phyloP scores from a whole-genome alignment of 169 alveolate genomes.

The Ichthyophthirius multifiliis region DNA sequence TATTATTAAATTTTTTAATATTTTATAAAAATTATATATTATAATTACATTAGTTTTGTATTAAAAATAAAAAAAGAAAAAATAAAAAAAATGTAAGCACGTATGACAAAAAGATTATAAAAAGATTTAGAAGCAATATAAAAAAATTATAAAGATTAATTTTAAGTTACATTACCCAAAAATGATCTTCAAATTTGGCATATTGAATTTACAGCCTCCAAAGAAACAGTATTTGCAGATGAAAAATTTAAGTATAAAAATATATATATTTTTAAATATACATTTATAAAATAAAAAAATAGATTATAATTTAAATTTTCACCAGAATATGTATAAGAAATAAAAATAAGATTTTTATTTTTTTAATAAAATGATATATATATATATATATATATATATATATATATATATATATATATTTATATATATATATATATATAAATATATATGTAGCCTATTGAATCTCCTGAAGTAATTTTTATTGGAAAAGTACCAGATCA shows the following conservation, averaged over 20 bases:
- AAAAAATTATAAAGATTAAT: conserved; percentile 48
- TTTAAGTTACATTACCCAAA: conserved; percentile 51
- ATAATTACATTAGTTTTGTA: no score
- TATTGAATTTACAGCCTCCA: conserved; percentile 75
- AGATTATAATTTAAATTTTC: conserved; percentile 75
- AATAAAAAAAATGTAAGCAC: conserved; percentile 33
- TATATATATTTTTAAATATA: not conserved
- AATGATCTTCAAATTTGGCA: conserved; percentile 68
- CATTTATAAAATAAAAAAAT: conserved; percentile 13
- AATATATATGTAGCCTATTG: conserved; percentile 65
- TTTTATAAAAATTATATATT: no score
- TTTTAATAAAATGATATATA: no score
- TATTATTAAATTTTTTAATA: no score
- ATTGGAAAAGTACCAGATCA: conserved; percentile 90
- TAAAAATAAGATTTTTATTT: conserved; percentile 22
- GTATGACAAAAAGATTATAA: conserved; percentile 59
- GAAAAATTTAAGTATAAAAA: conserved; percentile 54
- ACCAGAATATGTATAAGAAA: conserved; percentile 51
- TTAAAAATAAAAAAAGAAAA: not conserved
- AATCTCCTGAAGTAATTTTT: conserved; percentile 91
- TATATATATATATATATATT: no score
- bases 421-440: not conserved
- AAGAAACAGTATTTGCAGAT: conserved; percentile 78
- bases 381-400: no score
- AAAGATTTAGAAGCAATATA: conserved; percentile 57